Percentiles rank a stretch among this genome's conserved stretches.
phyloP scores from a whole-genome alignment of 2,329 filamentous ascomycete species.

The Aquanectria penicillioides region DNA sequence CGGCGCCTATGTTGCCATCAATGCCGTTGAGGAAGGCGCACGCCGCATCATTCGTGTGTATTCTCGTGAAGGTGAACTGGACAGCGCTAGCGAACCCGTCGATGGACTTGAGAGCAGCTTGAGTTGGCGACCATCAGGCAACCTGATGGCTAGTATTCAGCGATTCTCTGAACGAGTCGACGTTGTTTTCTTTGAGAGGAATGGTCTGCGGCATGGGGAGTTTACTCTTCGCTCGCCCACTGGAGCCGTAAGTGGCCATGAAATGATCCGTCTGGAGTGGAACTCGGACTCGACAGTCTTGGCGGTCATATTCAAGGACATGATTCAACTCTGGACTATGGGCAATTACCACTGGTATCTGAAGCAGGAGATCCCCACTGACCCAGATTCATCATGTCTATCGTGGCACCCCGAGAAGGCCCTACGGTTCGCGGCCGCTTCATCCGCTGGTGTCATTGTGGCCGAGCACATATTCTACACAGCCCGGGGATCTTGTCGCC shows the following conservation, averaged over 20 bases:
- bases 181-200: constrained; percentile 95
- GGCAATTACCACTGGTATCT: constrained; percentile 98
- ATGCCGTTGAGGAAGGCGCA: constrained; percentile 73
- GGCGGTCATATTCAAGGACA: constrained; percentile 78
- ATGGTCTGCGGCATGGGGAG: constrained; percentile 95
- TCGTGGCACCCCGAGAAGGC: constrained; percentile 90
- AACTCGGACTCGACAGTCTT: constrained; percentile 93
- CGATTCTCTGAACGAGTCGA: constrained; percentile 75
- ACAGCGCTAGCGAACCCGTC: constrained; percentile 94
- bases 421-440: constrained; percentile 70
- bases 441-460: constrained; percentile 62
- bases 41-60: constrained; percentile 90
- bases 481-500: constrained; percentile 72
- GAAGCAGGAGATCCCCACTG: constrained; percentile 81
- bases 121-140: constrained; percentile 92
- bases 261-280: constrained; percentile 78
- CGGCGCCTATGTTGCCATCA: constrained; percentile 89
- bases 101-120: constrained; percentile 88
- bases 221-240: constrained; percentile 80
- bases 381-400: constrained; percentile 47
- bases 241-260: constrained; percentile 63
- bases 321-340: constrained; percentile 94
- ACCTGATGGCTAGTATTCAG: constrained; percentile 89
- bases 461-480: constrained; percentile 76
- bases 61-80: constrained; percentile 87